Base-by-base conservation (phyloP, 2,329 filamentous ascomycete genomes). In the Alternaria atra region DNA sequence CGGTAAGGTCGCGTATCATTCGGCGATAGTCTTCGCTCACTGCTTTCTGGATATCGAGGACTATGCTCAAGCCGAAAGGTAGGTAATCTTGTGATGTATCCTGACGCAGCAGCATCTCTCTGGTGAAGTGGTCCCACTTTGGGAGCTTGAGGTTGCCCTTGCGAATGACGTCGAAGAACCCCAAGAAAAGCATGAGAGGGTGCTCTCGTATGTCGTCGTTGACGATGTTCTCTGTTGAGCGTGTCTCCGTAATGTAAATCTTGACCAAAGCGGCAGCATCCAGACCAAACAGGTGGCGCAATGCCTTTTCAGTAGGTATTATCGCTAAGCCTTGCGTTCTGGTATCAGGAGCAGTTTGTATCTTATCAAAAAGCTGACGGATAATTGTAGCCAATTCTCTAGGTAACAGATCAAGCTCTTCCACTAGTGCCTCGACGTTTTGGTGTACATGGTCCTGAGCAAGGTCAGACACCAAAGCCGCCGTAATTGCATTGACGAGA, bases 381-480 rank as follows among this genome's bases (percentile, higher is more conserved):
- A 65, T 43, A 15, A 64, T 48, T 8, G 27, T 43, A 2, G 32
- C 17, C 3, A 69, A 35, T 7, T 25, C 20, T 12, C 43, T 23
- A 25, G n/a, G 37, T 10, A 43, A 13, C 3, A 53, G 34, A 8
- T 57, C 37, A 23, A 66, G 34, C 13, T 64, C 62, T 37, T 66
- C 60, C 9, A 60, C 37, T 5, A 68, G 35, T 3, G 46, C 56
- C 27, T 27, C 42, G n/a, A 65, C 59, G 13, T 55, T 58, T 44
- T 64, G 63, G 29, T 64, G 47, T 34, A 69, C 55, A 17, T 64
- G 44, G 23, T 53, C 61, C 32, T 60, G 43, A 23, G 61, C 68
- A 12, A 71, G 42, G 48, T 72, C 68, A 9, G 65, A 65, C 1
- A 66, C 56, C 27, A 67, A 32, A 3, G 64, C 57, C 12, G 65